Evolutionary conservation across 2,329 filamentous ascomycete genomes (phyloP).

Genomic region (Nannizzia gypsea): DNA sequence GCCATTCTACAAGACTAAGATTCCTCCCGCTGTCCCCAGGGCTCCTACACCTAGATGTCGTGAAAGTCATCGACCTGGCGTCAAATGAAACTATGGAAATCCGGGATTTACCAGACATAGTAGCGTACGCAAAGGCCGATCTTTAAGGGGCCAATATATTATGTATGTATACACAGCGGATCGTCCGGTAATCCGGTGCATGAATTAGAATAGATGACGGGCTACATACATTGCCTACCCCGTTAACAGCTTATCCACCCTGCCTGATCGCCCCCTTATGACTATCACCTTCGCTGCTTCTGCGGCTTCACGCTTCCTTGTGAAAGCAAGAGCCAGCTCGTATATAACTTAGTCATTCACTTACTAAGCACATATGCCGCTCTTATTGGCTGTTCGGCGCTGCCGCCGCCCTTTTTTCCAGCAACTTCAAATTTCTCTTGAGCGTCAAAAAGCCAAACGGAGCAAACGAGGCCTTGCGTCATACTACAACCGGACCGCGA

Average conservation of each 20-base stretch:
- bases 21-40: conserved; percentile 43
- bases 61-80: conserved; percentile 45
- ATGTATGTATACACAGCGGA: neutral
- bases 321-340: neutral
- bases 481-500: neutral
- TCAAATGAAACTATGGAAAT: conserved; percentile 46
- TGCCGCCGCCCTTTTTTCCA: neutral
- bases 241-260: neutral
- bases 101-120: conserved; percentile 44
- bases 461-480: neutral
- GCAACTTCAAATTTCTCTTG: neutral
- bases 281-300: neutral
- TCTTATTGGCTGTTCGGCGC: neutral
- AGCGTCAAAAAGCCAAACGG: neutral
- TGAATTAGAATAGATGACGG: neutral
- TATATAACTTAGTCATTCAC: neutral
- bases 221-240: neutral
- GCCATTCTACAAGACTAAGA: conserved; percentile 45
- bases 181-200: neutral
- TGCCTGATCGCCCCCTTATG: neutral
- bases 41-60: conserved; percentile 40
- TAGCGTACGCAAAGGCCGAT: conserved; percentile 27
- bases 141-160: neutral
- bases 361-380: neutral
- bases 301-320: neutral